Percentiles rank a stretch among this genome's conserved stretches.
Conservation (phyloP, 2,329 filamentous ascomycete species). For the Dothideomycetes sp. region DNA sequence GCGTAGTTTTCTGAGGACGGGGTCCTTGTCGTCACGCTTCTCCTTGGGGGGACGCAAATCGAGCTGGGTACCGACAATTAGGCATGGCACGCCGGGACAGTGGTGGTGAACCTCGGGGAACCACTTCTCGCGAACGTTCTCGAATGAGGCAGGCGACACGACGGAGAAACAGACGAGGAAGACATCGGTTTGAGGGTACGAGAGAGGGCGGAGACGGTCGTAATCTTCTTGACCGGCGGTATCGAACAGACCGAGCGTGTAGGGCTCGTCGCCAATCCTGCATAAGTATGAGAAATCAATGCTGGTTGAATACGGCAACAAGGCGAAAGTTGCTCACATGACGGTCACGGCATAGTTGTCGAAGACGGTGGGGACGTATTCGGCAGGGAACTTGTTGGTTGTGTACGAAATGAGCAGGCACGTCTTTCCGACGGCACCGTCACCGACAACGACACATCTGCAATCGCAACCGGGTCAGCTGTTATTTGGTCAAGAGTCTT, state of each 20-base stretch:
- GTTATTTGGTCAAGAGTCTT: neutral
- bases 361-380: conserved; percentile 99
- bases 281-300: too few species aligned
- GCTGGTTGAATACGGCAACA: neutral
- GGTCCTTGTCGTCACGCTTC: conserved; percentile 24
- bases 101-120: conserved; percentile 98
- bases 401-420: conserved; percentile 99
- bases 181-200: conserved; percentile 96
- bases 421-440: conserved; percentile 98
- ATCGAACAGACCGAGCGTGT: conserved; percentile 95
- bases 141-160: conserved; percentile 92
- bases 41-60: conserved; percentile 52
- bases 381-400: conserved; percentile 98
- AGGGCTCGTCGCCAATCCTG: conserved; percentile 98
- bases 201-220: conserved; percentile 89
- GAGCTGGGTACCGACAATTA: conserved; percentile 96
- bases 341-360: conserved; percentile 99
- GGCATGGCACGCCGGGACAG: conserved; percentile 92
- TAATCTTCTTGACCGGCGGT: conserved; percentile 99
- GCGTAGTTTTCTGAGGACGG: conserved; percentile 79
- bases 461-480: neutral
- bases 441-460: conserved; percentile 97
- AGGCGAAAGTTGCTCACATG: conserved; percentile 64
- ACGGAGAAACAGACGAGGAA: conserved; percentile 99
- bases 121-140: conserved; percentile 99